Base-by-base conservation (phyloP, 805 yeast species). In the Lachancea sp. region DNA sequence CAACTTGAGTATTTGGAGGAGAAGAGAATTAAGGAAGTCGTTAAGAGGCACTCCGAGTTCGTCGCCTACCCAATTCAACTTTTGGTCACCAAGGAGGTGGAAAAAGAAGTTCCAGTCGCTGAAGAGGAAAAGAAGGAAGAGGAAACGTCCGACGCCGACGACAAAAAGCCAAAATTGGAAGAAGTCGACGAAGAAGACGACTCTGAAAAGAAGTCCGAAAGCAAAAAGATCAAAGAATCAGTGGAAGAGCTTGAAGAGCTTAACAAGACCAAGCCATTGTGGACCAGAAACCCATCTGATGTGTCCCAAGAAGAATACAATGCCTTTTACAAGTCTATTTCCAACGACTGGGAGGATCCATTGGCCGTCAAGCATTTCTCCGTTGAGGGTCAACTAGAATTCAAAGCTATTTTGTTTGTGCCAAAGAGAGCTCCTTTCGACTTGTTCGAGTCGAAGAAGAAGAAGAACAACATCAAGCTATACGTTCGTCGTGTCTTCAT, bases 281-380 rank as follows among this genome's bases (percentile, higher is more conserved):
- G 99, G 99, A 92, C 98, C 55, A 87, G 97, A 79, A 84, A 82
- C 77, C 98, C 99, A 69, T 72, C 90, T 58, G 99, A 92, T 51
- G 95, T 92, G 56, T 78, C 96, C 51, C 89, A 87, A 76, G 98
- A 92, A 54, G 99, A 92, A 74, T 92, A 92, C 79, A 90, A 92
- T 62, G 94, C 97, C 45, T 92, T 92, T 84, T 92, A 92, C 85
- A 92, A 92, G 77, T 88, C 97, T 38, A 92, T 92, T 64, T 89
- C 98, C 43, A 92, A 92, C 72, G 99, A 92, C 72, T 92, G 98
- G 98, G 98, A 92, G 76, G 98, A 92, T 68, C 99, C 96, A 72
- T 80, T 92, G 67, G 97, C 97, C 55, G 97, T 92, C 56, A 92
- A 92, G 80, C 99, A 92, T 75, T 92, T 92, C 79, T 86, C 96